phyloP scores from a whole-genome alignment of 768 basidiomycete species.

The Calocera cornea region DNA sequence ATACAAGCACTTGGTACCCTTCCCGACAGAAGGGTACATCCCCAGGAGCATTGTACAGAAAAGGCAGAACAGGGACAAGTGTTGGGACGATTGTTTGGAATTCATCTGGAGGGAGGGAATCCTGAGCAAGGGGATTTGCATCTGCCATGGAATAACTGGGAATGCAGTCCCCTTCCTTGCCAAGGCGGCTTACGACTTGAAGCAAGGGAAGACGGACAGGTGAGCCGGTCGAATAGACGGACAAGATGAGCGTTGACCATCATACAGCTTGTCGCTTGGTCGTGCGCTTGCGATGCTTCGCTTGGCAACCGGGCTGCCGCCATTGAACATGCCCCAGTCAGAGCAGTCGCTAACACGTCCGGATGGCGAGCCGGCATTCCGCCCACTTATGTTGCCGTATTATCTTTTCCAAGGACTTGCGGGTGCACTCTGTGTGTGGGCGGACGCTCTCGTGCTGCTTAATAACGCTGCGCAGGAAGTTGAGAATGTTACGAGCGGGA shows the following conservation, averaged over 20 bases:
- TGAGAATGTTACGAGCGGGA: not conserved
- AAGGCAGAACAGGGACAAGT: not conserved
- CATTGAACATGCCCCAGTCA: not conserved
- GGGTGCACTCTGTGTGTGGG: not conserved
- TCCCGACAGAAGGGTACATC: not conserved
- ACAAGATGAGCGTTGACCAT: not conserved
- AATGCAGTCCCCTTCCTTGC: not conserved
- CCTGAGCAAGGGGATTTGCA: not conserved
- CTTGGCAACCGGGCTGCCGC: not conserved
- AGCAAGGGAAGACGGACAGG: not conserved
- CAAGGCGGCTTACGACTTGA: not conserved
- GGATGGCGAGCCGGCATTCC: not conserved
- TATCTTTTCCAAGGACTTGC: not conserved
- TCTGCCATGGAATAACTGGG: not conserved
- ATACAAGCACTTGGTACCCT: not conserved
- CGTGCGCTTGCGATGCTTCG: not conserved
- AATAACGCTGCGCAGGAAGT: not conserved
- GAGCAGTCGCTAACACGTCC: not conserved
- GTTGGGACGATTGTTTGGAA: not conserved
- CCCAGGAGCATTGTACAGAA: not conserved
- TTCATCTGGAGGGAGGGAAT: not conserved
- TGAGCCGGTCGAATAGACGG: not conserved
- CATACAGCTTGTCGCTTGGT: not conserved
- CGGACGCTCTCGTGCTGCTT: not conserved
- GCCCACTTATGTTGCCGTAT: not conserved